Base-by-base conservation (phyloP, 2,329 filamentous ascomycete genomes). In the Sporothrix globosa region DNA sequence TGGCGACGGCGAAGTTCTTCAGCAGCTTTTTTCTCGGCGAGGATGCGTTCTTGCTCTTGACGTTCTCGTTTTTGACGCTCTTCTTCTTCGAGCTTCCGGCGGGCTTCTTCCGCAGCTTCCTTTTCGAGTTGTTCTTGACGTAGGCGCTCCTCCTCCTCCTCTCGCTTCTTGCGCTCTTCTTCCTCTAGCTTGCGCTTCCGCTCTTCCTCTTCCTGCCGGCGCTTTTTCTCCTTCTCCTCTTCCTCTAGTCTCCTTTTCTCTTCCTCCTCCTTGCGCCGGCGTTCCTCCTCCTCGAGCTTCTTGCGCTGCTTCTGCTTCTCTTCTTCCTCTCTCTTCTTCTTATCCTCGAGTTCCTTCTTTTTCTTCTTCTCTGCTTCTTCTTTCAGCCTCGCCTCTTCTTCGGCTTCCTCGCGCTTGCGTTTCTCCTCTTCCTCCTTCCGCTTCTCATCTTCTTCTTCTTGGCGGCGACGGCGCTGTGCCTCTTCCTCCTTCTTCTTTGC, bases 151-250 rank as follows among this genome's bases (percentile, higher is more conserved):
- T 80, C 65, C 17, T 80, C 65, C 27, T 71, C 69, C 19, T 68
- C 65, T 7, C 69, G 81, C 72, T 86, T 83, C 71, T 80, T 81
- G 67, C 82, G 83, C 72, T 86, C 83, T 71, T 85, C 83, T 71
- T 85, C 84, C 73, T 87, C 86, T 10, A 81, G 82, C 70, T 83
- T 81, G 48, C 82, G 81, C 13, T 66, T 82, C 82, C 41, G 84
- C 84, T 75, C 83, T 80, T 76, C 84, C 82, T 85, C 83, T 54
- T 79, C 80, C 17, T 75, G 81, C 7, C 80, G 74, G 4, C 81
- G 79, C 73, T 87, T 83, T 74, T 78, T 73, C 70, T 77, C 72
- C 72, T 78, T 76, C 74, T 81, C 78, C 58, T 78, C 77, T 69
- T 80, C 72, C 71, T 77, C 72, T 17, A 73, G 72, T 74, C n/a